Percentiles rank a stretch among this genome's conserved stretches.
Evolutionary conservation across 306 rosid species (phyloP).

Genomic region (Adenanthera pavonina): DNA sequence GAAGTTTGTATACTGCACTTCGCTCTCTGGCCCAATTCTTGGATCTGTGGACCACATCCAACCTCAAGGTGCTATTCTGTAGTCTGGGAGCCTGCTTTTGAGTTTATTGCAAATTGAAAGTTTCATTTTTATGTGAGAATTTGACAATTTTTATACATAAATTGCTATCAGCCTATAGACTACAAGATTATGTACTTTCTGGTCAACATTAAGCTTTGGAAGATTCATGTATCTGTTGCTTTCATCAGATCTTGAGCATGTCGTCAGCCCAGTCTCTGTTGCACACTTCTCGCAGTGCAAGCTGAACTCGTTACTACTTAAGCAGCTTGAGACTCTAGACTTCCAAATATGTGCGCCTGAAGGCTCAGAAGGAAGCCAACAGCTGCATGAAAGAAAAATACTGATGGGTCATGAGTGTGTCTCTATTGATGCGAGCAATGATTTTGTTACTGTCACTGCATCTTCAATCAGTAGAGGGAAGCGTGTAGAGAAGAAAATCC

Average conservation of each 20-base stretch:
- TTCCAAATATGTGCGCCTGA: slow-evolving; percentile 57
- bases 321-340: slow-evolving; percentile 68
- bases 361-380: slow-evolving; percentile 47
- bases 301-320: slow-evolving; percentile 62
- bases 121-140: slow-evolving; percentile 25
- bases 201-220: slow-evolving; percentile 35
- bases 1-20: slow-evolving; percentile 89
- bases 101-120: slow-evolving; percentile 28
- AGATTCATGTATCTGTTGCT: slow-evolving; percentile 46
- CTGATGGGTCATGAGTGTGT: slow-evolving; percentile 86
- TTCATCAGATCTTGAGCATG: slow-evolving; percentile 76
- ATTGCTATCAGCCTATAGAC: slow-evolving; percentile 19
- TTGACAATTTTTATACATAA: slow-evolving; percentile 22
- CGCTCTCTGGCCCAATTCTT: slow-evolving; percentile 83
- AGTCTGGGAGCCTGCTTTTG: slow-evolving; percentile 20
- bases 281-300: slow-evolving; percentile 95
- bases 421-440: slow-evolving; percentile 59
- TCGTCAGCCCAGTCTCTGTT: slow-evolving; percentile 85
- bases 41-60: slow-evolving; percentile 95
- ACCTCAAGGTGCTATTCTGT: slow-evolving; percentile 78
- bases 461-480: slow-evolving; percentile 65
- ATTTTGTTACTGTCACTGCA: slow-evolving; percentile 57
- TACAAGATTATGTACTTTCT: slow-evolving; percentile 27
- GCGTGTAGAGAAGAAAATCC: slow-evolving; percentile 56
- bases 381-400: slow-evolving; percentile 55